Evolutionary conservation across 768 basidiomycete genomes (phyloP).

Genomic region (Gymnopilus dilepis): DNA sequence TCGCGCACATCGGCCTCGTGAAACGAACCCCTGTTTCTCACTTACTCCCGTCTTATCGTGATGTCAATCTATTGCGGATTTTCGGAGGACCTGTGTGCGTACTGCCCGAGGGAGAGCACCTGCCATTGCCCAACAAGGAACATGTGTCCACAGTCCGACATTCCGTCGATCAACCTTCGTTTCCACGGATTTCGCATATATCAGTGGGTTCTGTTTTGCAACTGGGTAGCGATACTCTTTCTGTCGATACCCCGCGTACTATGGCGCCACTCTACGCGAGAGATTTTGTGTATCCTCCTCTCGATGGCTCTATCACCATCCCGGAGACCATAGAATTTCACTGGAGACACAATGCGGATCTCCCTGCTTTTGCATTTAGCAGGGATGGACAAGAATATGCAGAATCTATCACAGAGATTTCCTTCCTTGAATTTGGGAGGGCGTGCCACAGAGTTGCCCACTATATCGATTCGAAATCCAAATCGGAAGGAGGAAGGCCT

Average conservation of each 20-base stretch:
- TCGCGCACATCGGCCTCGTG: neutral
- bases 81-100: no score
- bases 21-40: neutral
- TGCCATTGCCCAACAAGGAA: neutral
- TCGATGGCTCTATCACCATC: conserved; percentile 38
- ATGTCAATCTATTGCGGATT: no score
- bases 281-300: conserved; percentile 23
- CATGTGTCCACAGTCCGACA: neutral
- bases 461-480: conserved; percentile 33
- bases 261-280: conserved; percentile 4
- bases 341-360: conserved; percentile 35
- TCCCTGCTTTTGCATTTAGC: conserved; percentile 36
- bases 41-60: neutral
- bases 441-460: conserved; percentile 50
- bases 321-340: conserved; percentile 39
- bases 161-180: neutral
- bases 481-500: conserved; percentile 27
- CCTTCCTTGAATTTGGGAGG: conserved; percentile 48
- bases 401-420: conserved; percentile 31
- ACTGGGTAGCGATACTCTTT: neutral
- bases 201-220: neutral
- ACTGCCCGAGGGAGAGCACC: neutral
- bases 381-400: conserved; percentile 17
- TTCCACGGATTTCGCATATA: conserved; percentile 2
- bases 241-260: neutral